A percentile compares a stretch with the other conserved stretches of the same genome.
Evolutionary conservation across 108 stramenopile species (phyloP).

Genomic region (Fistulifera pelliculosa): DNA sequence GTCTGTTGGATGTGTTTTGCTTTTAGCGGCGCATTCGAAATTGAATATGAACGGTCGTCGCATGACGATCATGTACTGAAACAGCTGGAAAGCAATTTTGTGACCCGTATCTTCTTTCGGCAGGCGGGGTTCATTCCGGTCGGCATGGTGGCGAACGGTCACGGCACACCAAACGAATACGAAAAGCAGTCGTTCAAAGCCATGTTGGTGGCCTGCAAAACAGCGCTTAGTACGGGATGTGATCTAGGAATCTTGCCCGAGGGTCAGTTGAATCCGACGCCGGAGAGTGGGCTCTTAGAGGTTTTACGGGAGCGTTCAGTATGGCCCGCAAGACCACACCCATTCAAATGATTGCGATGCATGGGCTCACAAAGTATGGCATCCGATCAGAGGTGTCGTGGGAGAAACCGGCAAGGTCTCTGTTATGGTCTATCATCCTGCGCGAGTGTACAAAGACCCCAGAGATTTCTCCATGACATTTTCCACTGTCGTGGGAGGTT

Average conservation of each 20-base stretch:
- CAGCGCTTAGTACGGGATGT: conserved; percentile 68
- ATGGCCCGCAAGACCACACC: conserved; percentile 58
- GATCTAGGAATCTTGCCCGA: conserved; percentile 79
- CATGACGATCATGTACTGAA: conserved; percentile 82
- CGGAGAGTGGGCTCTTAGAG: conserved; percentile 56
- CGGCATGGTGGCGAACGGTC: conserved; percentile 70
- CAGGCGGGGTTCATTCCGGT: conserved; percentile 80
- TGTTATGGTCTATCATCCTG: conserved; percentile 56
- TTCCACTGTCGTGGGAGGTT: conserved; percentile 69
- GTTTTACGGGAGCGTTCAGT: conserved; percentile 61
- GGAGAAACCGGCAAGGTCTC: neutral
- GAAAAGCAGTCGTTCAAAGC: conserved; percentile 52
- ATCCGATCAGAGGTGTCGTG: conserved; percentile 31
- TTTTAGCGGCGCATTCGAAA: conserved; percentile 49
- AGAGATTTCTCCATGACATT: conserved; percentile 71
- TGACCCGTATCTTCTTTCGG: conserved; percentile 56
- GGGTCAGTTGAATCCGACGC: conserved; percentile 78
- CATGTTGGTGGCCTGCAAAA: conserved; percentile 47
- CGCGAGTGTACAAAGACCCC: conserved; percentile 28
- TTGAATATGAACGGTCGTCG: conserved; percentile 55
- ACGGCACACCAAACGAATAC: conserved; percentile 71
- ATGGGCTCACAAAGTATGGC: conserved; percentile 75
- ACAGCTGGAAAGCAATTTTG: conserved; percentile 69
- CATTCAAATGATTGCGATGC: conserved; percentile 68
- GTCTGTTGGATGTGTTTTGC: conserved; percentile 74